phyloP scores from a whole-genome alignment of 176 grass and related monocot genomes.

The Bromus sterilis region DNA sequence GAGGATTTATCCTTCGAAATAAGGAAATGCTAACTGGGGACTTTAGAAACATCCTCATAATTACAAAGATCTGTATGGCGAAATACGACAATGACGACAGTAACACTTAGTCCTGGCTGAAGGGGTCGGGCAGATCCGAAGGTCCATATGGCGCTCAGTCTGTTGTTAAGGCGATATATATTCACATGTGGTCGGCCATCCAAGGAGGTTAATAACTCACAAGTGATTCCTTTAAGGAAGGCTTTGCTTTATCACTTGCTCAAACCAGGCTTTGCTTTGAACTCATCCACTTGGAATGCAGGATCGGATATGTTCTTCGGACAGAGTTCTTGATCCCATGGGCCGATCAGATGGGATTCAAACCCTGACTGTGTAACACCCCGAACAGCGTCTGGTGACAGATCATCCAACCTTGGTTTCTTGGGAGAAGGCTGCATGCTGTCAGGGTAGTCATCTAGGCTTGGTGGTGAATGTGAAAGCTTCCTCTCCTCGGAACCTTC shows the following conservation, averaged over 20 bases:
- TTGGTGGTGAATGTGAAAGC: constrained; percentile 36
- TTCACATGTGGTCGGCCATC: constrained; percentile 26
- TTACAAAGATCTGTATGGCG: constrained; percentile 42
- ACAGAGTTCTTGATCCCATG: constrained; percentile 58
- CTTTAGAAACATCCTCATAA: constrained; percentile 33
- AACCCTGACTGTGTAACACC: constrained; percentile 36
- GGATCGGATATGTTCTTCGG: constrained; percentile 18
- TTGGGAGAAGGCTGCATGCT: constrained; percentile 32
- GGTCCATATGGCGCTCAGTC: not conserved
- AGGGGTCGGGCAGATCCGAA: constrained; percentile 1
- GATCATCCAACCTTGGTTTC: constrained; percentile 40
- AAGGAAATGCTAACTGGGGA: constrained; percentile 23
- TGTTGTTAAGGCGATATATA: constrained; percentile 52
- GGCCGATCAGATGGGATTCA: constrained; percentile 62
- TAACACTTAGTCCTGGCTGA: constrained; percentile 9
- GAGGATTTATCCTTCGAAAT: not conserved
- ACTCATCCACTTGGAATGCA: constrained; percentile 29
- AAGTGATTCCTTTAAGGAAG: not conserved
- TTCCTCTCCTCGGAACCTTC: constrained; percentile 56
- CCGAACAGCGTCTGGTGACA: constrained; percentile 31
- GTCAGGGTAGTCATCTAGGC: constrained; percentile 53
- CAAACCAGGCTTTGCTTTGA: constrained; percentile 39
- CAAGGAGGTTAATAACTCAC: constrained; percentile 7
- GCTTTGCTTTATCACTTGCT: constrained; percentile 22
- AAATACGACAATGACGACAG: constrained; percentile 4